A percentile compares a stretch with the other conserved stretches of the same genome.
Conservation (phyloP, 352 stramenopile genomes). For the Pythium periplocum region DNA sequence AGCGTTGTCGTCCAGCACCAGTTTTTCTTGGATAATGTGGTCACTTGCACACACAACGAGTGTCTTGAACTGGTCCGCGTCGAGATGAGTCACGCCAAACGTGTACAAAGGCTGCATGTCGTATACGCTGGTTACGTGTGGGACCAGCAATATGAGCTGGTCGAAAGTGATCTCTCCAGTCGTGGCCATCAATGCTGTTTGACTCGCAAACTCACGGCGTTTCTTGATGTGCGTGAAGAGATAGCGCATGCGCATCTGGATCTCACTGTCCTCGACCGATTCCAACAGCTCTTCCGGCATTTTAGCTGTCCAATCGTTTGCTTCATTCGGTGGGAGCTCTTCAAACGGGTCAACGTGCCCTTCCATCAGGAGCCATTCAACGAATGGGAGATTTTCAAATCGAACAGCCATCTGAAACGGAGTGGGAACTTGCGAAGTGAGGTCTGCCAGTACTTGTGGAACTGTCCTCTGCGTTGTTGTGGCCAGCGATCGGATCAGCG, state of each 20-base stretch:
- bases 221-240: slow-evolving; percentile 10
- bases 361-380: slow-evolving; percentile 9
- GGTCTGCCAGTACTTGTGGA: neutral
- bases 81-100: slow-evolving; percentile 1
- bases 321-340: neutral
- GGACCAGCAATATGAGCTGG: slow-evolving; percentile 5
- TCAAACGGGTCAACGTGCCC: slow-evolving; percentile 6
- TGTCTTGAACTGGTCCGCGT: slow-evolving; percentile 3
- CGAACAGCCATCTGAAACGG: slow-evolving; percentile 5
- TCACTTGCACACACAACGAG: slow-evolving; percentile 3
- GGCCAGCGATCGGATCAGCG: neutral
- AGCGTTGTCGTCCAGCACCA: slow-evolving; percentile 13
- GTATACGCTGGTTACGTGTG: slow-evolving; percentile 11
- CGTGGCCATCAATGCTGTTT: neutral
- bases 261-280: neutral
- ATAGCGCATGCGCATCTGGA: slow-evolving; percentile 1
- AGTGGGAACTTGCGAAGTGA: neutral
- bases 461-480: neutral
- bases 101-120: slow-evolving; percentile 8
- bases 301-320: neutral
- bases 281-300: slow-evolving; percentile 1
- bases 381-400: neutral
- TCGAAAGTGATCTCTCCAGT: neutral
- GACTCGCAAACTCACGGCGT: slow-evolving; percentile 5
- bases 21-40: slow-evolving; percentile 9